Evolutionary conservation across 345 rosid genomes (phyloP).

Genomic region (Populus tremula): DNA sequence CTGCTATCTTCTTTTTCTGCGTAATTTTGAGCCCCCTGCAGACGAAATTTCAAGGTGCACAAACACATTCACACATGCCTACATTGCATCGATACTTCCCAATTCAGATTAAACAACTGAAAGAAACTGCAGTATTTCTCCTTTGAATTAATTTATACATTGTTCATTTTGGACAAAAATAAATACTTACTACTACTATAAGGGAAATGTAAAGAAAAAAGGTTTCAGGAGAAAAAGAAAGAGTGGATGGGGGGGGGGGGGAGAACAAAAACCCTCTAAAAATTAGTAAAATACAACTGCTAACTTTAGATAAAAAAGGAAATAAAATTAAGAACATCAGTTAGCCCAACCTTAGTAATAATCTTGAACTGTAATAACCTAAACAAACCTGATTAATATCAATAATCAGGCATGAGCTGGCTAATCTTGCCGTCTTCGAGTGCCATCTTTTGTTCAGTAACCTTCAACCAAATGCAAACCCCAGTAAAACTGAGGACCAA

Average conservation of each 20-base stretch:
- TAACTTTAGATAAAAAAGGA: neutral
- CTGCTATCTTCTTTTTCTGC: neutral
- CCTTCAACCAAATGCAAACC: constrained; percentile 82
- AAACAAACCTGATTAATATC: neutral
- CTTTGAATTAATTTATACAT: constrained; percentile 21
- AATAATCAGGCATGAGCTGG: constrained; percentile 78
- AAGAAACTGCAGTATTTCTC: constrained; percentile 15
- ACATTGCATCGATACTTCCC: neutral
- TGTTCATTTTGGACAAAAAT: neutral
- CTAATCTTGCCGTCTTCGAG: constrained; percentile 69
- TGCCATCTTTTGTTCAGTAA: constrained; percentile 62
- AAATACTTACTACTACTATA: neutral
- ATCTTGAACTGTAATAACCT: neutral
- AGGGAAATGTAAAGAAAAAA: neutral
- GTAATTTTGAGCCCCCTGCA: neutral
- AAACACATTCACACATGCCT: too few species aligned
- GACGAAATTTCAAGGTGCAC: neutral
- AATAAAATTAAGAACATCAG: neutral
- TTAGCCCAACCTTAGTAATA: neutral
- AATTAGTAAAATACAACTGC: constrained; percentile 9
- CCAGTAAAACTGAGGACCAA: constrained; percentile 84
- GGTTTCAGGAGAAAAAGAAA: neutral
- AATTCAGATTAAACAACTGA: neutral
- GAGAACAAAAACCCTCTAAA: constrained; percentile 6
- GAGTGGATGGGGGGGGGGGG: neutral